Base-by-base conservation (phyloP, 2,329 filamentous ascomycete genomes). In the Aspergillus amoenus region DNA sequence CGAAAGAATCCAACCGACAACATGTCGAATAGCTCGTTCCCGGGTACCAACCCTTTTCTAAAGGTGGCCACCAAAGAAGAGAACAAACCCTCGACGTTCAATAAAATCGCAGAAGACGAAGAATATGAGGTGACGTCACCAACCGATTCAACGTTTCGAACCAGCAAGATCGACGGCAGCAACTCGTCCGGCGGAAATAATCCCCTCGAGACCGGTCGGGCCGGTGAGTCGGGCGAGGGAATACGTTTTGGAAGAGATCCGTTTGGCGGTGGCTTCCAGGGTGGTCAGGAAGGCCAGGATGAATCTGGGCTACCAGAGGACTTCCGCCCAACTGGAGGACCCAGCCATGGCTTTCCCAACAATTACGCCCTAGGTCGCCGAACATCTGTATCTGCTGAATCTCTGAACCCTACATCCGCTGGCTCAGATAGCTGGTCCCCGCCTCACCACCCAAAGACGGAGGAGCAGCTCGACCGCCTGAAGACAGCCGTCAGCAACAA, bases 321-420 rank as follows among this genome's bases (percentile, higher is more conserved):
- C 13, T 60, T 66, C 52, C 70, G 71, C 55, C 69, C 69, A 13
- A 67, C 62, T 1, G 67, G 61, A 39, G 58, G 60, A 8, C 49
- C 63, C 42, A 62, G 66, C 40, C 67, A 72, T 48, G 73, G 73
- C 13, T 70, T 96, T 70, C 94, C 94, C 55, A 89, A 85, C 66
- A 93, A 97, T 74, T 97, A 97, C 79, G 96, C 96, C 74, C 88
- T 96, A 76, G 90, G 86, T 67, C 89, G 94, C 62, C 90, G 94
- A 68, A 97, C 93, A 40, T 97, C 94, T 3, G 94, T 99, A 52
- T 97, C 94, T 41, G 94, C 94, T 50, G 94, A 99, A 77, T 97
- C 93, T 2, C 82, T 97, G 69, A 96, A 96, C 75, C 94, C 94
- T 17, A 90, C 88, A 48, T 87, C 89, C 32, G 88, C 92, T 59